A percentile compares a stretch with the other conserved stretches of the same genome.
These are phyloP conservation scores for Lachancea fermentati DNA, from an alignment of 805 yeast species.

Conservation along the genomic window DNA sequence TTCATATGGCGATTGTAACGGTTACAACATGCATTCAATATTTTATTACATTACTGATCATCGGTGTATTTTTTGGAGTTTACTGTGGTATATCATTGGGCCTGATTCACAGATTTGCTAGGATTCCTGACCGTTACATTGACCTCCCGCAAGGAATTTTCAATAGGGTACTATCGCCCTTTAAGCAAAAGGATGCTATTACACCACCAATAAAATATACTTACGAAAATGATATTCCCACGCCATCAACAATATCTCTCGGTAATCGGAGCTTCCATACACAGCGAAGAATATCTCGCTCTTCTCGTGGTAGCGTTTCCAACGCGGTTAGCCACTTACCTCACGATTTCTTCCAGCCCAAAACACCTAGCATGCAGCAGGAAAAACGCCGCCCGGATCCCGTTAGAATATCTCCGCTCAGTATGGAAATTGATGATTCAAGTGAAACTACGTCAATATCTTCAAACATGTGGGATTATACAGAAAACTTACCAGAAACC, in stretches of 20 bases:
- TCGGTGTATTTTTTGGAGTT: slow-evolving; percentile 19
- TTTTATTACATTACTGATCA: slow-evolving; percentile 17
- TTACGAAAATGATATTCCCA: background rate
- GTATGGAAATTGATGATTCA: slow-evolving; percentile 9
- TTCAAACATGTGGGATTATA: slow-evolving; percentile 16
- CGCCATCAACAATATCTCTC: slow-evolving; percentile 1
- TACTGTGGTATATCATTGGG: slow-evolving; percentile 18
- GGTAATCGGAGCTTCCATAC: background rate
- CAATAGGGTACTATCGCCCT: slow-evolving; percentile 1
- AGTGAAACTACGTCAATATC: slow-evolving; percentile 11
- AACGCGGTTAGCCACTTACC: slow-evolving; percentile 22
- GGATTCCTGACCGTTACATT: slow-evolving; percentile 21
- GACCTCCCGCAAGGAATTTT: slow-evolving; percentile 8
- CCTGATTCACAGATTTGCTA: slow-evolving; percentile 17
- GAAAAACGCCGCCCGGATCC: slow-evolving; percentile 1
- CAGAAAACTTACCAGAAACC: slow-evolving; percentile 17
- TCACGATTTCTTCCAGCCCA: slow-evolving; percentile 23
- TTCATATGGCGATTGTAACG: slow-evolving; percentile 12
- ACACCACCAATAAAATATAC: slow-evolving; percentile 1
- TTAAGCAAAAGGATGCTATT: background rate
- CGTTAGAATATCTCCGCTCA: slow-evolving; percentile 10
- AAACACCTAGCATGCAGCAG: slow-evolving; percentile 2
- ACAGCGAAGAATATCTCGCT: slow-evolving; percentile 8
- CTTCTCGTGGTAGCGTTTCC: slow-evolving; percentile 19
- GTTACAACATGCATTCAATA: slow-evolving; percentile 22